phyloP scores from a whole-genome alignment of 108 stramenopile genomes.

The Parietichytrium sp. region DNA sequence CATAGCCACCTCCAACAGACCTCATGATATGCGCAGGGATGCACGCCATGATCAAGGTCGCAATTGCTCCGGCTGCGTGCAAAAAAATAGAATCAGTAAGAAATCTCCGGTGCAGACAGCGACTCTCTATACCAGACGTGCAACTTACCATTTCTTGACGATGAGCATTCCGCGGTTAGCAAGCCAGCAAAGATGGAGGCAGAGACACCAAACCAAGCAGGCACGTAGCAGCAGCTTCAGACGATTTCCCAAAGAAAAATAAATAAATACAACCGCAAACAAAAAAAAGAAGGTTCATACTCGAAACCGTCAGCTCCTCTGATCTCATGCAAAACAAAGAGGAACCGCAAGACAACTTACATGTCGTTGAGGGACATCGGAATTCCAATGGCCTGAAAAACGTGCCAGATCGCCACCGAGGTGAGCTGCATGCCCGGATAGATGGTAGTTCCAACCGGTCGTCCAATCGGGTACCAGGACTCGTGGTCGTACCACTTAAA shows the following conservation, averaged over 20 bases:
- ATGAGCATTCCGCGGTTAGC: conserved; percentile 49
- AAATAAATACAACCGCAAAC: conserved; percentile 46
- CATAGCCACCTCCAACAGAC: conserved; percentile 94
- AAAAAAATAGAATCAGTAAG: too few relatives aligned
- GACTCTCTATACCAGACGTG: too few relatives aligned
- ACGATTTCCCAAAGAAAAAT: conserved; percentile 58
- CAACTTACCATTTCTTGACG: not conserved
- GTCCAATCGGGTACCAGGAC: conserved; percentile 94
- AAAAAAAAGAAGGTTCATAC: too few relatives aligned
- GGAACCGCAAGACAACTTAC: conserved; percentile 50
- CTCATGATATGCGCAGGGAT: conserved; percentile 93
- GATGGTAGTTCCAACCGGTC: conserved; percentile 95
- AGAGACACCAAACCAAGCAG: conserved; percentile 67
- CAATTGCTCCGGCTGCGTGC: conserved; percentile 72
- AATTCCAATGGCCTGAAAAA: conserved; percentile 52
- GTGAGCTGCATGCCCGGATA: conserved; percentile 97
- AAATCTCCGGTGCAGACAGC: too few relatives aligned
- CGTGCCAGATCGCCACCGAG: conserved; percentile 74
- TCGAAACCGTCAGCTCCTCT: too few relatives aligned
- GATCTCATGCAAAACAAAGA: too few relatives aligned
- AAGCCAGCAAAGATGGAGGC: conserved; percentile 55
- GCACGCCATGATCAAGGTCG: conserved; percentile 84
- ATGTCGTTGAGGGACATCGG: conserved; percentile 62
- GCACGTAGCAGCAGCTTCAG: conserved; percentile 84
- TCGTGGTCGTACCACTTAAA: conserved; percentile 82